Conservation (phyloP, 495 filamentous ascomycete genomes). For the Schizothecium vesticola region DNA sequence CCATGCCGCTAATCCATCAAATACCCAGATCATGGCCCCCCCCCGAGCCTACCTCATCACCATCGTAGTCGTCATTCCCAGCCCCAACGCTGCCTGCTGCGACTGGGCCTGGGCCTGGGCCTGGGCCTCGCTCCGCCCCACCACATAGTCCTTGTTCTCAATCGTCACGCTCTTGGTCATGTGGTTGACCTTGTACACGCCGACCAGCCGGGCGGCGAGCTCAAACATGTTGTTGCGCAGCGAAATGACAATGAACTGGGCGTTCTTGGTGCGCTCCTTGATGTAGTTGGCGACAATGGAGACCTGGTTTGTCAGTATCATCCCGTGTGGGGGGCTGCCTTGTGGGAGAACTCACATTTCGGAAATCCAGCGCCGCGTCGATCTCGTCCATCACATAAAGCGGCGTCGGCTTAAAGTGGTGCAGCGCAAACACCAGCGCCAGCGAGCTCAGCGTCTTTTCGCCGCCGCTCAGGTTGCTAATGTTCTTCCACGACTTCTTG, state of each 20-base stretch:
- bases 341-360: slow-evolving; percentile 65
- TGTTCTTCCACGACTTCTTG: slow-evolving; percentile 99
- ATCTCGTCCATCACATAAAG: slow-evolving; percentile 99
- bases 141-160: slow-evolving; percentile 73
- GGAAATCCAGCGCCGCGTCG: slow-evolving; percentile 94
- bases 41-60: slow-evolving; percentile 2
- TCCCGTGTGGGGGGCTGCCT: neutral
- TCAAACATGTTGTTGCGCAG: slow-evolving; percentile 99
- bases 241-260: slow-evolving; percentile 98
- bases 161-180: slow-evolving; percentile 99
- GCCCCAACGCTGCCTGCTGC: slow-evolving; percentile 3
- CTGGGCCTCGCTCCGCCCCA: neutral
- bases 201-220: slow-evolving; percentile 84
- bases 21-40: neutral
- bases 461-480: slow-evolving; percentile 86
- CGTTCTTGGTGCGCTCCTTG: slow-evolving; percentile 98
- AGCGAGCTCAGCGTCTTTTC: slow-evolving; percentile 95
- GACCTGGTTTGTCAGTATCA: slow-evolving; percentile 53
- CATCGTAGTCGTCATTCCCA: slow-evolving; percentile 9
- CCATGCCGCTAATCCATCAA: neutral
- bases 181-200: slow-evolving; percentile 99
- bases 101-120: slow-evolving; percentile 4
- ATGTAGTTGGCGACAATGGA: slow-evolving; percentile 98
- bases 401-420: slow-evolving; percentile 97
- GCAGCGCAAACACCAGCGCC: slow-evolving; percentile 92